Percentiles rank a stretch among this genome's conserved stretches.
phyloP scores from a whole-genome alignment of 164 flowering plant species.

The Paratinospora sagittata region DNA sequence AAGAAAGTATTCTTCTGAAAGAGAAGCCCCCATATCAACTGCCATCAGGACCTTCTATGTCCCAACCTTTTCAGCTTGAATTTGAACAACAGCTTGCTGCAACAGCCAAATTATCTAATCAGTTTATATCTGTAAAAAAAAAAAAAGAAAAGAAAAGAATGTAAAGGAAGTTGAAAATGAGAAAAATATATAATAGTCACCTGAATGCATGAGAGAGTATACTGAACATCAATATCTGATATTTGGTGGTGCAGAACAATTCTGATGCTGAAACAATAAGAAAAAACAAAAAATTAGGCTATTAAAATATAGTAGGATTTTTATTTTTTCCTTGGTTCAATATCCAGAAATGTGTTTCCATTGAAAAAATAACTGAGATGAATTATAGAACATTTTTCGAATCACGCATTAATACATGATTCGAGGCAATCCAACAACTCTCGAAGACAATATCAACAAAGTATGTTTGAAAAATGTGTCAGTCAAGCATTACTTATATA shows the following conservation, averaged over 20 bases:
- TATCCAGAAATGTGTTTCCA: too few species aligned
- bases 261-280: constrained; percentile 43
- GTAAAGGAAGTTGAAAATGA: neutral
- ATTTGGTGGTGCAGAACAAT: constrained; percentile 79
- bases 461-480: too few species aligned
- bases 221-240: constrained; percentile 60
- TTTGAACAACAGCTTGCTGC: constrained; percentile 50
- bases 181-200: constrained; percentile 30
- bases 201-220: constrained; percentile 68
- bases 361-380: too few species aligned
- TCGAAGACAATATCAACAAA: too few species aligned
- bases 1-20: neutral
- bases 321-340: too few species aligned
- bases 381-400: too few species aligned
- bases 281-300: neutral
- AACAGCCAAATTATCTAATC: constrained; percentile 3
- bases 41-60: constrained; percentile 14
- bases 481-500: too few species aligned
- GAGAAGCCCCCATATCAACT: neutral
- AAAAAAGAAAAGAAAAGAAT: too few species aligned
- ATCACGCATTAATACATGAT: too few species aligned
- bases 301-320: neutral
- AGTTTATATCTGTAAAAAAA: neutral
- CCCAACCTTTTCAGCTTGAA: constrained; percentile 25
- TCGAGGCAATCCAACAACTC: too few species aligned